Evolutionary conservation across 2,329 filamentous ascomycete species (phyloP).

Genomic region (Magnaporthales sp.): DNA sequence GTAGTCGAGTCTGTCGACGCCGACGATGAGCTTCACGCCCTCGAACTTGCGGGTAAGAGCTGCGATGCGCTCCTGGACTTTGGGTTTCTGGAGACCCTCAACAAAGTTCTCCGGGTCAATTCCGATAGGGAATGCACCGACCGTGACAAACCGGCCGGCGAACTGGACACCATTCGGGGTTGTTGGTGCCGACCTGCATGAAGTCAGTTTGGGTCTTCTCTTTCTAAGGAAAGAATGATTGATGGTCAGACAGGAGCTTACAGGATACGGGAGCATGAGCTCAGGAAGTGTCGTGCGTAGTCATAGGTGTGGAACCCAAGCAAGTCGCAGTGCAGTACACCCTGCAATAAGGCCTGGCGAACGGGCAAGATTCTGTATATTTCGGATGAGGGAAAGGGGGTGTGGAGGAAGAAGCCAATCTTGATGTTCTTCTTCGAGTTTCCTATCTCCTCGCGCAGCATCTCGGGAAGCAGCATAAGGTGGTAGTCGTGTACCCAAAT

Average conservation of each 20-base stretch:
- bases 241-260: constrained; percentile 29
- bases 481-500: constrained; percentile 99
- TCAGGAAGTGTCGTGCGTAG: constrained; percentile 96
- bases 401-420: constrained; percentile 97
- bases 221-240: background rate
- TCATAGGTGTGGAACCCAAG: constrained; percentile 99
- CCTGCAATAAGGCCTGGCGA: constrained; percentile 76
- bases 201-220: background rate
- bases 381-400: constrained; percentile 92
- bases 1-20: constrained; percentile 93
- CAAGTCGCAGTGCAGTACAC: constrained; percentile 86
- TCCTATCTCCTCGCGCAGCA: constrained; percentile 86
- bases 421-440: constrained; percentile 81
- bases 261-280: constrained; percentile 91
- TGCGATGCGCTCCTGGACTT: constrained; percentile 80
- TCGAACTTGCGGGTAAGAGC: constrained; percentile 84
- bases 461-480: constrained; percentile 89
- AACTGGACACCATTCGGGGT: constrained; percentile 88
- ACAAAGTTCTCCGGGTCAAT: constrained; percentile 97
- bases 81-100: constrained; percentile 75
- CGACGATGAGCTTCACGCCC: constrained; percentile 91
- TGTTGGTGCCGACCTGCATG: constrained; percentile 21
- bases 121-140: constrained; percentile 94
- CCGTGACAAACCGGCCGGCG: constrained; percentile 77
- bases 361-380: constrained; percentile 95